Evolutionary conservation across 352 stramenopile species (phyloP), one percentile per base, ranked within the genome.

Genomic region (Phytophthora citricola): DNA sequence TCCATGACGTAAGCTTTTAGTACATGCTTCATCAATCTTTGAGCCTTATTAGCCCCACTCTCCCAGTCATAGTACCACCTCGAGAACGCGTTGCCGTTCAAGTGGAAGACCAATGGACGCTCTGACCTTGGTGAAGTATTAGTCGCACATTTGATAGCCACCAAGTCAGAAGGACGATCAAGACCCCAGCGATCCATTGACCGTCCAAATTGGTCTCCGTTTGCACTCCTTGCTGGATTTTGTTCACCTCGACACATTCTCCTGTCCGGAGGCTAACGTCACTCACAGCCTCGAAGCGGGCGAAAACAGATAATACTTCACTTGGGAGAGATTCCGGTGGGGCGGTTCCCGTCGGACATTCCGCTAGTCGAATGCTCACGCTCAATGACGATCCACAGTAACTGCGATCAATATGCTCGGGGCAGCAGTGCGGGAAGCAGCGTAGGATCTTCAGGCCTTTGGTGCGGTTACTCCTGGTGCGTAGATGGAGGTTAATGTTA

Each of bases 41-140:
- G 84, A 0, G 82, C 81, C 55, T 89, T 91, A 46, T 81, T 92
- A 24, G 81, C 79, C 0, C 76, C 84, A 40, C 82, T 90, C 55
- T 87, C 84, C 84, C 84, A 92, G 51, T 90, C 78, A 57, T 91
- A 92, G 55, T 89, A 92, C 84, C 84, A 92, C 1, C 79, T 59
- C 0, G 68, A 69, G 44, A 75, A 73, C 10, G 77, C 58, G 45
- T 83, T 78, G 6, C 66, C 29, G 45, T 92, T 90, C 34, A 92
- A 65, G 54, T 90, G 68, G 51, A 82, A 92, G 17, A 85, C n/a
- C 12, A 74, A 47, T 14, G 64, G 52, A 24, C 72, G 71, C 6
- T 66, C 39, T 2, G 76, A 61, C 20, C 60, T 45, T 2, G 60
- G 56, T 17, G 66, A 11, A 20, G 47, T 26, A 26, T 46, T 58